Base-by-base conservation (phyloP, 306 rosid genomes). In the Lathyrus sativus region DNA sequence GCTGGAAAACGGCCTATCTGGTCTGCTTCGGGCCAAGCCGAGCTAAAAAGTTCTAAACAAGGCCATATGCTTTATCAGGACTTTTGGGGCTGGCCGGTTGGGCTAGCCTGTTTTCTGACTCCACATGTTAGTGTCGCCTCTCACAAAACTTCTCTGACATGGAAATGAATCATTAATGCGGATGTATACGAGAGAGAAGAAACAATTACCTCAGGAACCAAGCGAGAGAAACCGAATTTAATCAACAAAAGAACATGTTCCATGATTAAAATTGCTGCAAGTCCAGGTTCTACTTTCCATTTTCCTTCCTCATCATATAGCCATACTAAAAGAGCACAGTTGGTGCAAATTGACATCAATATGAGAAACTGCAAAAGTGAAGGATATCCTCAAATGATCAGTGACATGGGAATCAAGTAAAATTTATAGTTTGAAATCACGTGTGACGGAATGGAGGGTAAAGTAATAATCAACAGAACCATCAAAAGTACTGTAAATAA, bases 241-340 rank as follows among this genome's bases (percentile, higher is more conserved):
- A 90, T 80, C 78, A 95, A 71, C 61, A 90, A 83, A 64, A 95
- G 97, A 26, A 80, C 55, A 75, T 95, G 97, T 79, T 95, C 99
- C 90, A 95, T 90, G 71, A 95, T 76, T 24, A 95, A 76, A 53
- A 95, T 95, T 15, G 92, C 97, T 6, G 95, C 97, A 33, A 95
- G 96, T 57, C 97, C 99, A 56, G 97, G 97, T 80, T 93, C 99
- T 78, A 90, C 82, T 69, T 85, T 93, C 99, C 97, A 93, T 72
- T 90, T 93, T 12, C 96, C 92, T 67, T 93, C 96, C 49, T 87
- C 85, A 70, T 93, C 99, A 58, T 85, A 93, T 50, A 93, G 76
- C 96, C 99, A 93, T 38, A 76, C 99, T 31, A 93, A 75, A 64
- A 93, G 95, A 14, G 97, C 97, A 42, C 96, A 88, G 86, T 93